phyloP scores from a whole-genome alignment of 352 stramenopile genomes.

The Phytophthora europaea region DNA sequence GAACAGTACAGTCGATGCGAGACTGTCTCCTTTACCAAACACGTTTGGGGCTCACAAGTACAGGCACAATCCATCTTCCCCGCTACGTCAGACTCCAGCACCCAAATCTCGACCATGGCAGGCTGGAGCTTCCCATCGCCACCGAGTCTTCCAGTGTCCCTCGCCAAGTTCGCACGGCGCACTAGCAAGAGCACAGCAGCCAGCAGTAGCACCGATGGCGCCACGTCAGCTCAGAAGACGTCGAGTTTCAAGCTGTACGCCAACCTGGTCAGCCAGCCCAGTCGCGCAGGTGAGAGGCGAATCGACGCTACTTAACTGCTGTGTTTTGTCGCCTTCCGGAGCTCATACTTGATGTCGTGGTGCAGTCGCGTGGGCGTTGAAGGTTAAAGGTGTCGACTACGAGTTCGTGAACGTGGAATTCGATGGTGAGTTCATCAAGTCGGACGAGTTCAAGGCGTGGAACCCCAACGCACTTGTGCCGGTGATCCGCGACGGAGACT shows the following conservation, averaged over 20 bases:
- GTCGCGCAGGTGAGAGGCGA: slow-evolving; percentile 39
- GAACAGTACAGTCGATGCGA: slow-evolving; percentile 19
- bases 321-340: not conserved
- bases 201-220: slow-evolving; percentile 14
- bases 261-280: slow-evolving; percentile 55
- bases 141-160: slow-evolving; percentile 25
- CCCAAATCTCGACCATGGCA: too few species aligned
- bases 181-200: slow-evolving; percentile 28
- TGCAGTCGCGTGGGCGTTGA: slow-evolving; percentile 47
- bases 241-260: slow-evolving; percentile 51
- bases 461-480: slow-evolving; percentile 66
- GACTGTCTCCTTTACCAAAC: slow-evolving; percentile 21
- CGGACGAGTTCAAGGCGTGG: slow-evolving; percentile 59
- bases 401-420: slow-evolving; percentile 51
- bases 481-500: slow-evolving; percentile 63
- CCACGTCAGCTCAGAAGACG: slow-evolving; percentile 25
- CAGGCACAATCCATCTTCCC: slow-evolving; percentile 30
- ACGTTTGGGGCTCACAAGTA: not conserved
- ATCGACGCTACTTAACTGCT: too few species aligned
- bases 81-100: slow-evolving; percentile 10
- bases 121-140: slow-evolving; percentile 40
- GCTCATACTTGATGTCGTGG: not conserved
- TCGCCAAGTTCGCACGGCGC: slow-evolving; percentile 35
- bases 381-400: slow-evolving; percentile 54
- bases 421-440: slow-evolving; percentile 32